Evolutionary conservation across 306 rosid genomes (phyloP), one percentile per base, ranked within the genome.

Genomic region (Hippophae gyantsensis): DNA sequence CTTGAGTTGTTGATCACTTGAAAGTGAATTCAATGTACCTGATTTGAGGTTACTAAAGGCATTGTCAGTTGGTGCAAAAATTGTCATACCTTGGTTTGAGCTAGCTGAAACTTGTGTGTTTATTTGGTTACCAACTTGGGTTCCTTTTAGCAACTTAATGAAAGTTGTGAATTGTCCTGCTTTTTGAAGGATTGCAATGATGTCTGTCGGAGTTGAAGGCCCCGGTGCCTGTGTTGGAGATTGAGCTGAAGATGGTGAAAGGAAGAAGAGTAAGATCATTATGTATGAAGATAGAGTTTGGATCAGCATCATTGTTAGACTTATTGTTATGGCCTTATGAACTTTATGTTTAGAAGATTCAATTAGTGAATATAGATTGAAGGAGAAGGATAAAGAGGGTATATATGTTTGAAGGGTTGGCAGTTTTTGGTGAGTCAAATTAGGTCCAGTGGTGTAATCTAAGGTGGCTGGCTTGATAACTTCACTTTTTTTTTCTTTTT

Each of bases 161-260:
- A 92, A 71, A 41, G 95, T 92, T 46, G 95, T 80, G 90, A 76
- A 92, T 12, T 92, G 99, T 1, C 97, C 97, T 47, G 84, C 99
- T 42, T 88, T 92, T 14, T 88, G 85, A 0, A 92, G 95, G 9
- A 92, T 65, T 6, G 72, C 61, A 7, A 92, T 85, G 56, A 92
- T 76, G 73, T 92, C 82, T 38, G 79, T 65, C 13, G 89, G 89
- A 7, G 85, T 89, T 46, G 95, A 56, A 66, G 90, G 86, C 8
- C 74, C 79, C 64, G 90, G 86, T 10, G 78, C 78, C 65, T 88
- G 86, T 8, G 79, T 79, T 6, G 85, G 78, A 32, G 86, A 63
- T 38, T 81, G 81, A 42, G 85, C 87, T 6, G 71, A 66, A 26
- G 45, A 52, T 59, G 69, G 23, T 46, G 43, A 66, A 46, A 42